These are phyloP conservation scores for Zopfia rhizophila DNA, from an alignment of 2,329 filamentous ascomycete species.

Conservation along the genomic window DNA sequence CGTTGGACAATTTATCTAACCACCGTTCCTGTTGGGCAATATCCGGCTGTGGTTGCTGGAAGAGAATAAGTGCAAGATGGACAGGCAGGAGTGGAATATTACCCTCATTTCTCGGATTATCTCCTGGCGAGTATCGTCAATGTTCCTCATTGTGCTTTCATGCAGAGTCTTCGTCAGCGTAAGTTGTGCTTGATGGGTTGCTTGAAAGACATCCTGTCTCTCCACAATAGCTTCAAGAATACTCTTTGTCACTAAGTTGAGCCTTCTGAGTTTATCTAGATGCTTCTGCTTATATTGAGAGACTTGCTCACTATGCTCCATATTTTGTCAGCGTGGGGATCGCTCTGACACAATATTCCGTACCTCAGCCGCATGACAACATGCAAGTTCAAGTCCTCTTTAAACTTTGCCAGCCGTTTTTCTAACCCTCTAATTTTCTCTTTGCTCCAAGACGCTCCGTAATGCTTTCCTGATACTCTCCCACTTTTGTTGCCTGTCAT, in stretches of 20 bases:
- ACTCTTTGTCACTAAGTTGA: slow-evolving; percentile 2
- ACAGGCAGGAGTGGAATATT: no score
- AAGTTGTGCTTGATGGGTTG: slow-evolving; percentile 2
- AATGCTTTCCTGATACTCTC: slow-evolving; percentile 14
- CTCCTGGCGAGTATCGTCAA: no score
- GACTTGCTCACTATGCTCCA: slow-evolving; percentile 8
- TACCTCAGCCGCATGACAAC: slow-evolving; percentile 7
- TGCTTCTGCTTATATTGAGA: background rate
- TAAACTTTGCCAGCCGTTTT: slow-evolving; percentile 4
- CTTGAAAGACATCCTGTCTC: slow-evolving; percentile 9
- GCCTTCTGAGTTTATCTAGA: background rate
- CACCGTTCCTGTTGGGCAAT: no score
- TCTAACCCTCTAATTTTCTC: slow-evolving; percentile 12
- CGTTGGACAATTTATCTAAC: no score
- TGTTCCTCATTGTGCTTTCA: no score
- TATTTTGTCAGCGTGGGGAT: background rate
- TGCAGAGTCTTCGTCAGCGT: slow-evolving; percentile 1
- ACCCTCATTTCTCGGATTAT: no score
- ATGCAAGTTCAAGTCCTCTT: slow-evolving; percentile 15
- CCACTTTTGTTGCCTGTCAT: slow-evolving; percentile 8
- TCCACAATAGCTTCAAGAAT: slow-evolving; percentile 10
- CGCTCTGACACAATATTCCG: background rate
- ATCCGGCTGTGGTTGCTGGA: no score
- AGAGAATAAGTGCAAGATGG: no score
- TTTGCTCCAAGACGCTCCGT: slow-evolving; percentile 17